Evolutionary conservation across 106 monocot species (phyloP).

Genomic region (Ottelia alismoides): DNA sequence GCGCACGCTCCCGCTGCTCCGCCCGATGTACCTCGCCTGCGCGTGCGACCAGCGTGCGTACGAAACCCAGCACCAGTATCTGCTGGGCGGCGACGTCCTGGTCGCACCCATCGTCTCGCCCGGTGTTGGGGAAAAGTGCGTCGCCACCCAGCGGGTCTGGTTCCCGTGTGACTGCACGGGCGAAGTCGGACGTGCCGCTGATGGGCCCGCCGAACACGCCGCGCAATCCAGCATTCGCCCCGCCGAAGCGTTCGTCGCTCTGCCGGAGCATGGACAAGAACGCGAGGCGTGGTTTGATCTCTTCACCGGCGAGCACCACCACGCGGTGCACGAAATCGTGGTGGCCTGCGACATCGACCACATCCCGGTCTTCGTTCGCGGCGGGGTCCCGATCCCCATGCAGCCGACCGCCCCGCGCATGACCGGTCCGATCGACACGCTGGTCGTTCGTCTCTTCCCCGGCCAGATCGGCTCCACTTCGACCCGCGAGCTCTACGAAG

Average conservation of each 20-base stretch:
- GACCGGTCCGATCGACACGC: neutral
- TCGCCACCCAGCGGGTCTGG: neutral
- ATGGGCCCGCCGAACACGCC: neutral
- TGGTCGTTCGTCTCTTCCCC: neutral
- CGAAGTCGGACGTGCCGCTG: neutral
- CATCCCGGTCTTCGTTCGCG: neutral
- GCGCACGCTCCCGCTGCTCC: neutral
- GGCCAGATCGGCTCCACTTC: neutral
- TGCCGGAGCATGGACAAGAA: too few species aligned
- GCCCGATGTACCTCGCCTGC: neutral
- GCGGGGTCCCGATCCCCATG: neutral
- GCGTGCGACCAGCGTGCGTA: neutral
- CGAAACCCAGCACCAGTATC: neutral
- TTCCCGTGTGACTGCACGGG: too few species aligned
- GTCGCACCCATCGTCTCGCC: neutral
- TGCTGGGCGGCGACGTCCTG: neutral
- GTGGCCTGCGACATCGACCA: neutral
- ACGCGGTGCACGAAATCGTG: too few species aligned
- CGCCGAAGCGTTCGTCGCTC: too few species aligned
- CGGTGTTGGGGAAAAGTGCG: neutral
- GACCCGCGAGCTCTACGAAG: neutral
- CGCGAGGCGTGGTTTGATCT: too few species aligned
- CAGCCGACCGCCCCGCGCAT: neutral
- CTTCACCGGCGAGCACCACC: too few species aligned
- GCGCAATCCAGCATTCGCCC: neutral